Evolutionary conservation across 345 rosid genomes (phyloP), one percentile per base, ranked within the genome.

Genomic region (Citrus medica): DNA sequence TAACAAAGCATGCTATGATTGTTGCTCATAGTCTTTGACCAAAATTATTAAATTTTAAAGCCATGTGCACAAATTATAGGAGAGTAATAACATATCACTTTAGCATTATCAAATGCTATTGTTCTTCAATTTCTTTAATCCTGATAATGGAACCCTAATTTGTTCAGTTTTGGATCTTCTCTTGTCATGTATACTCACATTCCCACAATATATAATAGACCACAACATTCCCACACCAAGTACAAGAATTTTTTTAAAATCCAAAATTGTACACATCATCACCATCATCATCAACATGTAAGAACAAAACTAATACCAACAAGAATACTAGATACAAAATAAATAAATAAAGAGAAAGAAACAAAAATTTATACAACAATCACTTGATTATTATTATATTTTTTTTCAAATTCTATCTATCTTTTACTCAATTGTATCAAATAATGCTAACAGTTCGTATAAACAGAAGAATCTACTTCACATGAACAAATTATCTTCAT

Each of bases 401-500:
- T 42, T 42, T 59, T 25, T 2, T 56, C 25, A 67, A 82, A 9
- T 28, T 66, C 19, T 46, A 53, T 22, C 62, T 76, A 9, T 27
- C 63, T n/a, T 32, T 76, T 30, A 38, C 35, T 38, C 35, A 7
- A 14, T 3, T 12, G 19, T 7, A 76, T 46, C 28, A 35, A 22
- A n/a, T 35, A n/a, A 25, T 56, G 37, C 81, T 89, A 88, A 85
- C 96, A 93, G 76, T 90, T 90, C 69, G 60, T 92, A 84, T 93
- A 93, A 22, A 92, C 93, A 77, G 85, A 84, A 71, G 89, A 90
- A 80, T 87, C 91, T 61, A 77, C 75, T 69, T 90, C 90, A 70
- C 79, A 66, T 27, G 91, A 84, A 89, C 98, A 93, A 58, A 93
- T 85, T 74, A 83, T 85, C 87, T 83, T 90, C 93, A 80, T 90